A percentile compares a stretch with the other conserved stretches of the same genome.
These are phyloP conservation scores for Plenodomus biglobosus DNA, from an alignment of 2,329 filamentous ascomycete species.

Conservation along the genomic window DNA sequence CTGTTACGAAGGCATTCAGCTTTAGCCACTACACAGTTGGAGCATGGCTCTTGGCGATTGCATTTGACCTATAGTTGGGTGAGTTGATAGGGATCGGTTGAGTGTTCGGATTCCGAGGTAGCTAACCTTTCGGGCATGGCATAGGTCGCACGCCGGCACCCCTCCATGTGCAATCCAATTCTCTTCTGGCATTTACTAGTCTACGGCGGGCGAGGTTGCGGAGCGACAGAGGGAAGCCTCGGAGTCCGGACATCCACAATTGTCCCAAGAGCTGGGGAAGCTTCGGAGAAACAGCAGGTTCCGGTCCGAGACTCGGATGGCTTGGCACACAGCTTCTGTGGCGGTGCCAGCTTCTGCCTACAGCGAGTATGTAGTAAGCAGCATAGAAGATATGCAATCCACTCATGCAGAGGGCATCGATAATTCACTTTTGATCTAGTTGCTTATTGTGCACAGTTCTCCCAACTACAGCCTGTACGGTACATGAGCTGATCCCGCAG, in stretches of 20 bases:
- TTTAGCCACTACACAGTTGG: slow-evolving; percentile 30
- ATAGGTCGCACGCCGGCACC: slow-evolving; percentile 35
- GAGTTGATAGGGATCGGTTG: not conserved
- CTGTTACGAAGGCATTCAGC: slow-evolving; percentile 36
- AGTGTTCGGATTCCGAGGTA: slow-evolving; percentile 6
- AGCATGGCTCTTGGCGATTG: slow-evolving; percentile 38
- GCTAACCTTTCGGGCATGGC: slow-evolving; percentile 25
- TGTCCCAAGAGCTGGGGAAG: not conserved
- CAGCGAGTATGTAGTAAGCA: no score
- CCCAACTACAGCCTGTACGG: no score
- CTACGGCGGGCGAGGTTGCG: not conserved
- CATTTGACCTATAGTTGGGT: slow-evolving; percentile 34
- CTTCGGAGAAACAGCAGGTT: not conserved
- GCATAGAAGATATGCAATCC: not conserved
- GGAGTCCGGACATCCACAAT: not conserved
- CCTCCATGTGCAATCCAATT: slow-evolving; percentile 37
- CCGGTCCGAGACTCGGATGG: slow-evolving; percentile 1
- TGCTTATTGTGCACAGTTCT: not conserved
- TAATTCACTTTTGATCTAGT: no score
- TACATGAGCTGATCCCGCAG: no score
- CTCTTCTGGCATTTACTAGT: slow-evolving; percentile 33
- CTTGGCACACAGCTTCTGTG: slow-evolving; percentile 4
- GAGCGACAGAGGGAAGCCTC: not conserved
- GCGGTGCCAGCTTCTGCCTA: not conserved
- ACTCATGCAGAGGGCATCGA: not conserved